Evolutionary conservation across 1,139 yeast species (phyloP), one percentile per base, ranked within the genome.

Genomic region (Yamadazyma diospyri): DNA sequence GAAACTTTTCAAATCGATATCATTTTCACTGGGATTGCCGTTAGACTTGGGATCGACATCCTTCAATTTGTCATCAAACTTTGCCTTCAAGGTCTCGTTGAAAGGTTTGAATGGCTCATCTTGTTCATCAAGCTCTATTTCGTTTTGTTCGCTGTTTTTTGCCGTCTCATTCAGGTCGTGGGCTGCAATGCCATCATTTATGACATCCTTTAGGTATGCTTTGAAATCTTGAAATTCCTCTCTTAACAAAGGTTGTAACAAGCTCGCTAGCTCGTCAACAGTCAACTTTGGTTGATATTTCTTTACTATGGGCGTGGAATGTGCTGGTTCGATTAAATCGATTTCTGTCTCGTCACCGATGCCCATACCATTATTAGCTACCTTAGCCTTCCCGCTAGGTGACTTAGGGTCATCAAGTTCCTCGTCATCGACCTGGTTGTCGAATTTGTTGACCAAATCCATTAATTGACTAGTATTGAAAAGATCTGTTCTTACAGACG

Each of bases 301-400:
- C 36, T 16, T 27, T 5, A 31, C 31, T n/a, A 59, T 41, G 1
- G 67, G 67, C 1, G 67, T 59, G 4, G 64, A 57, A 35, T 61
- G 67, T 3, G 63, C 55, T 8, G 40, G 37, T n/a, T 32, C 29
- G 16, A 32, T 24, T 7, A 40, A 25, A 11, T 32, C 37, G n/a
- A 37, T 31, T 20, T 36, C 38, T 4, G 35, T 37, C 32, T 37
- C 37, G 32, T 35, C 42, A 35, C 32, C 24, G 18, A 35, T 28
- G n/a, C 13, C 25, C 13, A 20, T 19, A 28, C 29, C 32, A 20
- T 25, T 14, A 25, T 24, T 24, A 25, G 14, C 16, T 6, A 16
- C 18, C 4, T 16, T 16, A 13, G 17, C 14, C 9, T 18, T 18
- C 4, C 16, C 6, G 9, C 8, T 18, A 5, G 20, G 11, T 4